These are phyloP conservation scores for Solanum sitiens DNA, from an alignment of 257 asterid genomes.

Conservation along the genomic window DNA sequence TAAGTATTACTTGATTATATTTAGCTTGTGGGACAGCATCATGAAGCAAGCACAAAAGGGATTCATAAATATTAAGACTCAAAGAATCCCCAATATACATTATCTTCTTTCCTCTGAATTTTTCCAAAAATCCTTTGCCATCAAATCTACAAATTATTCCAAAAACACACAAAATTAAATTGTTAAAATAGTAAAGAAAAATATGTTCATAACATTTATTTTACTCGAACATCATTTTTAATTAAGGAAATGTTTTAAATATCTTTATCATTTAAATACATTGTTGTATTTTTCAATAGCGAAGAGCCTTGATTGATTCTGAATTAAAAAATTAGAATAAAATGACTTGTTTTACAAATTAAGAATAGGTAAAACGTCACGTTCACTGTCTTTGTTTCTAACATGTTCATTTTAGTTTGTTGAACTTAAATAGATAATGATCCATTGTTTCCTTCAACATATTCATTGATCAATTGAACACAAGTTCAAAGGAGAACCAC, in stretches of 20 bases:
- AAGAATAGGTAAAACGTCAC: too few species aligned
- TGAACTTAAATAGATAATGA: not conserved
- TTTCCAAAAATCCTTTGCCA: conserved; percentile 29
- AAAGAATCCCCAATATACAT: conserved; percentile 68
- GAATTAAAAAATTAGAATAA: too few species aligned
- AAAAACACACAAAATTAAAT: not conserved
- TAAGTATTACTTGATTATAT: not conserved
- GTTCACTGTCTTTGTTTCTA: too few species aligned
- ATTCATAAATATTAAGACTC: conserved; percentile 39
- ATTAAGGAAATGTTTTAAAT: not conserved
- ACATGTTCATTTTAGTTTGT: not conserved
- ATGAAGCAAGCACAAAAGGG: conserved; percentile 43
- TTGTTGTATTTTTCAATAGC: too few species aligned
- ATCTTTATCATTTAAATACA: not conserved
- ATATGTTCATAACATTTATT: not conserved
- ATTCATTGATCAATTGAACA: not conserved
- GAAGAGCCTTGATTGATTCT: not conserved
- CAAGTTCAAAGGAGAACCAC: not conserved
- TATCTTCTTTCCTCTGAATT: conserved; percentile 41
- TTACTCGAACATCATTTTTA: not conserved
- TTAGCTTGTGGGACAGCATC: conserved; percentile 12
- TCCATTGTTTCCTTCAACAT: not conserved
- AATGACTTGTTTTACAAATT: too few species aligned
- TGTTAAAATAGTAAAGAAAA: not conserved
- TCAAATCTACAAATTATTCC: conserved; percentile 31